Evolutionary conservation across 495 filamentous ascomycete genomes (phyloP).

Genomic region (Usnea hakonensis): DNA sequence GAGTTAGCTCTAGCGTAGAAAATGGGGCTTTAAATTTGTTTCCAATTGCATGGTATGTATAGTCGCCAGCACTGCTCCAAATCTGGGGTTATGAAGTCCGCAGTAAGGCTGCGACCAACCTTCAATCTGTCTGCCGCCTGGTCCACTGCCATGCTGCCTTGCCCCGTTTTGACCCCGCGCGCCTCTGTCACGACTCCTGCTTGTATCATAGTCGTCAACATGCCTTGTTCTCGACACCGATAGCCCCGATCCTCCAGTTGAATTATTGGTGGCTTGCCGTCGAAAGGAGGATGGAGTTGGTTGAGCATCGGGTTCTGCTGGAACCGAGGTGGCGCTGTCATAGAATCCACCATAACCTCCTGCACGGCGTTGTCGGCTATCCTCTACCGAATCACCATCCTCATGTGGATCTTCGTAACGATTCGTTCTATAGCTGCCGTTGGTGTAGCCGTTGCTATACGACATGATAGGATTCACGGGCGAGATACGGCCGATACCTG

Average conservation of each 20-base stretch:
- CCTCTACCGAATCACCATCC: constrained; percentile 5
- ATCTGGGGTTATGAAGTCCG: background rate
- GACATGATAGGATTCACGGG: constrained; percentile 18
- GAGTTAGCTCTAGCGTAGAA: background rate
- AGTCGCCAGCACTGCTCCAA: background rate
- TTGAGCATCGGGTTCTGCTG: constrained; percentile 26
- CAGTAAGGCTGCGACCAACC: background rate
- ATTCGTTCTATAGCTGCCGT: constrained; percentile 19
- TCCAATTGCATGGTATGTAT: background rate
- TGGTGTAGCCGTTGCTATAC: constrained; percentile 23
- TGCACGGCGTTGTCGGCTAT: constrained; percentile 27
- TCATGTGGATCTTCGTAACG: constrained; percentile 16
- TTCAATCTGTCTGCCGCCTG: constrained; percentile 35
- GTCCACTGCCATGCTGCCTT: constrained; percentile 28
- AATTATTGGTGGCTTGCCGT: constrained; percentile 12
- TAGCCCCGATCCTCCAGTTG: constrained; percentile 14
- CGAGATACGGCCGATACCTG: background rate
- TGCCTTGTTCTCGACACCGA: constrained; percentile 23
- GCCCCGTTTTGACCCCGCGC: constrained; percentile 17
- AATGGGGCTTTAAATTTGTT: background rate
- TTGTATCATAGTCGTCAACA: constrained; percentile 26
- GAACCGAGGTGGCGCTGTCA: constrained; percentile 18
- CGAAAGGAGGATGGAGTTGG: constrained; percentile 15
- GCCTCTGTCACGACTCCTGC: constrained; percentile 24
- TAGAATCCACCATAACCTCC: constrained; percentile 38